Percentiles rank a stretch among this genome's conserved stretches.
Conservation (phyloP, 345 rosid genomes). For the Citrus hindsii region DNA sequence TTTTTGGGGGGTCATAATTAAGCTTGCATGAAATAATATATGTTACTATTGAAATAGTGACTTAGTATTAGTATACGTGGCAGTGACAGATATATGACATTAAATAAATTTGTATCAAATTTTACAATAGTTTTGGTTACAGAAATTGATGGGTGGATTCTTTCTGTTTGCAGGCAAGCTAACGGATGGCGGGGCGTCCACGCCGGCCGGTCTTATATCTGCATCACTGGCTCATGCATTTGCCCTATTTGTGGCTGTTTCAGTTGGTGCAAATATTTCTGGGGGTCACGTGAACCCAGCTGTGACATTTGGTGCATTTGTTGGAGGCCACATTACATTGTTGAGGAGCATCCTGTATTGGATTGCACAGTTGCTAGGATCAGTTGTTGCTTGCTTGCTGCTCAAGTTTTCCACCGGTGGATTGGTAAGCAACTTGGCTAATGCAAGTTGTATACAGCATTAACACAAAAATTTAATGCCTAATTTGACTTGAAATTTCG, state of each 20-base stretch:
- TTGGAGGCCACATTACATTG: slow-evolving; percentile 70
- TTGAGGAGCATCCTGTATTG: slow-evolving; percentile 65
- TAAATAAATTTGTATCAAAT: no score
- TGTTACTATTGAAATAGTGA: no score
- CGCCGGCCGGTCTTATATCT: slow-evolving; percentile 66
- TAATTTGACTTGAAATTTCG: not conserved
- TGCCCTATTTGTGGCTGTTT: slow-evolving; percentile 69
- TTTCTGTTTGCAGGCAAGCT: slow-evolving; percentile 27
- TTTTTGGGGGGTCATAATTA: no score
- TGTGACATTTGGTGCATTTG: slow-evolving; percentile 79
- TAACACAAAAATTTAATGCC: not conserved
- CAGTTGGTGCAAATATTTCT: slow-evolving; percentile 74
- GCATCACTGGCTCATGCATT: slow-evolving; percentile 77
- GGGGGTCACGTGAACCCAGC: slow-evolving; percentile 95
- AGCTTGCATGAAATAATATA: no score
- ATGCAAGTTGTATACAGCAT: not conserved
- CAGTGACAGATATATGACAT: no score
- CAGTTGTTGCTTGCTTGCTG: slow-evolving; percentile 74
- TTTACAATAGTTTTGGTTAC: not conserved
- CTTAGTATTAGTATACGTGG: no score
- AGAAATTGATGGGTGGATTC: not conserved
- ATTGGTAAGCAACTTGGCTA: slow-evolving; percentile 33
- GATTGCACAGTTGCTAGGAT: slow-evolving; percentile 81
- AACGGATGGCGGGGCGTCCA: slow-evolving; percentile 42
- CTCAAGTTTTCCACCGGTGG: slow-evolving; percentile 75